Conservation (phyloP, 768 basidiomycete species). For the Leccinum ochraceum region DNA sequence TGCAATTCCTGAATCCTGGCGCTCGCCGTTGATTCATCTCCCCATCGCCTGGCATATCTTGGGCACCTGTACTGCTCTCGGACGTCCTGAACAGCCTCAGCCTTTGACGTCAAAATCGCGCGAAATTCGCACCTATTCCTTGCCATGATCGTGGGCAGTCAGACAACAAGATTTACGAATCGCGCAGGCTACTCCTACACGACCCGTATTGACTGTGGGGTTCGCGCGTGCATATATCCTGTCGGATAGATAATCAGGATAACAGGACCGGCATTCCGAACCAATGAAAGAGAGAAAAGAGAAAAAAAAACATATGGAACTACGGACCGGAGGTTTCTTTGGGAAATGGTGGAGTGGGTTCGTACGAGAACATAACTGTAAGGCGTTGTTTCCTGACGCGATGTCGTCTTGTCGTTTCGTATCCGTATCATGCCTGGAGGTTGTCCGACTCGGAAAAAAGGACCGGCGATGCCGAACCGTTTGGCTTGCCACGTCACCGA, state of each 20-base stretch:
- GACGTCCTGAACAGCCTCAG: neutral
- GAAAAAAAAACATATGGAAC: neutral
- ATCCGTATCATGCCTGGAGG: neutral
- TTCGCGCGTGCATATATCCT: constrained; percentile 2
- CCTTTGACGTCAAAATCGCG: neutral
- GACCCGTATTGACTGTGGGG: constrained; percentile 8
- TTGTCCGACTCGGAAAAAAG: neutral
- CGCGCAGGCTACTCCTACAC: neutral
- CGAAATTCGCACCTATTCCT: neutral
- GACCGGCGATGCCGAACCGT: neutral
- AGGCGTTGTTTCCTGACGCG: neutral
- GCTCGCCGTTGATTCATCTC: too few relatives aligned
- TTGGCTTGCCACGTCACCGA: constrained; percentile 16
- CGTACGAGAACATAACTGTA: neutral
- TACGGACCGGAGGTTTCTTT: constrained; percentile 3
- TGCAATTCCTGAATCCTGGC: too few relatives aligned
- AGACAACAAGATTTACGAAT: neutral
- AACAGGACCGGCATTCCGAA: constrained; percentile 14
- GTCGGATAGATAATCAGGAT: neutral
- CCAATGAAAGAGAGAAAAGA: neutral
- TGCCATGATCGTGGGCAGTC: neutral
- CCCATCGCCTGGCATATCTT: too few relatives aligned
- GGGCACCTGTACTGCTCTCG: too few relatives aligned
- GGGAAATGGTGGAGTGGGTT: neutral
- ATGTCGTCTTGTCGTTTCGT: neutral